Evolutionary conservation across 495 filamentous ascomycete species (phyloP).

Genomic region (Penicillium chermesinum): DNA sequence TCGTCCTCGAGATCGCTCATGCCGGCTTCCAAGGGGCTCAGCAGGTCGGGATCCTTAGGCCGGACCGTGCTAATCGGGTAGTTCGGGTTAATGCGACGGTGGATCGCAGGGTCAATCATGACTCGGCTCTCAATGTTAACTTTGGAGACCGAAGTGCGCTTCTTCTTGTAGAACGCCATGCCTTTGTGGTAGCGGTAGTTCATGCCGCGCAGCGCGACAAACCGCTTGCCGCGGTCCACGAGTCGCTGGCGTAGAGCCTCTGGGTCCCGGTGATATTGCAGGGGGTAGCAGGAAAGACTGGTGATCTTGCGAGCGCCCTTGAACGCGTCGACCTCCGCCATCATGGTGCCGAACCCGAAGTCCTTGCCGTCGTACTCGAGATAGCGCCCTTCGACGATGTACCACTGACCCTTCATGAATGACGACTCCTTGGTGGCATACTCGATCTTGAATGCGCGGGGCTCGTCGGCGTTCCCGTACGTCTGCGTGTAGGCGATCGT

Average conservation of each 20-base stretch:
- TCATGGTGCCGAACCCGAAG: constrained; percentile 66
- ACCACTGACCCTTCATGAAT: constrained; percentile 75
- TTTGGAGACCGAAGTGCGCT: constrained; percentile 64
- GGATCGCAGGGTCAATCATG: constrained; percentile 86
- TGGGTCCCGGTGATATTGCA: constrained; percentile 76
- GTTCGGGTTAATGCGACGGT: constrained; percentile 83
- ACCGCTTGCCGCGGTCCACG: constrained; percentile 81
- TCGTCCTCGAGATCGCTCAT: constrained; percentile 40
- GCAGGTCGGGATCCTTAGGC: constrained; percentile 66
- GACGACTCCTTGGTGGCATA: constrained; percentile 65
- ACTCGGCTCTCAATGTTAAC: constrained; percentile 87
- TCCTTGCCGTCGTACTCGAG: constrained; percentile 80
- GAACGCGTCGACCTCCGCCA: constrained; percentile 70
- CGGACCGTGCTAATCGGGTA: constrained; percentile 77
- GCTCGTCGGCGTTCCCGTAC: constrained; percentile 74
- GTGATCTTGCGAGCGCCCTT: constrained; percentile 81
- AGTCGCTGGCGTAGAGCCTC: constrained; percentile 59
- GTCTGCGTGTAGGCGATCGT: constrained; percentile 77
- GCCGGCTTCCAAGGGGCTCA: constrained; percentile 50
- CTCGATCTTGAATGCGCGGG: constrained; percentile 86
- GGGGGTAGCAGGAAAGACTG: constrained; percentile 69
- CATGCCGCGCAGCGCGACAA: constrained; percentile 73
- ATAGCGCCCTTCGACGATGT: constrained; percentile 75
- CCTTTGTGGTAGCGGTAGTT: constrained; percentile 81
- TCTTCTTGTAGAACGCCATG: constrained; percentile 78